Percentiles rank a stretch among this genome's conserved stretches.
Conservation (phyloP, 2,329 filamentous ascomycete species). For the Boeremia lycopersici region DNA sequence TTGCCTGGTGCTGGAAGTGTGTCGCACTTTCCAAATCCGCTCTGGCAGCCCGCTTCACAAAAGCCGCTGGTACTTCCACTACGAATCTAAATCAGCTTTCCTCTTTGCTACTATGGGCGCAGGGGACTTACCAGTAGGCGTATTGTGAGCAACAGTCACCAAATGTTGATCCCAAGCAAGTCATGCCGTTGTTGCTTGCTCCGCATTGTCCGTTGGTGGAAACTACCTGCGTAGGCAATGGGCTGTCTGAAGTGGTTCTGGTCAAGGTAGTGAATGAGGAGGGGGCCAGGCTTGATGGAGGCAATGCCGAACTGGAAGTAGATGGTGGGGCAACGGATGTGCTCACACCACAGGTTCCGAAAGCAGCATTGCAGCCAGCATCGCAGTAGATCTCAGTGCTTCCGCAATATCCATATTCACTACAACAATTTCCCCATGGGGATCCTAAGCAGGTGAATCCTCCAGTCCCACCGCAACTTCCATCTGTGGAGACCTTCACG, state of each 20-base stretch:
- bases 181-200: slow-evolving; percentile 1
- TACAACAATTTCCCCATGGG: slow-evolving; percentile 21
- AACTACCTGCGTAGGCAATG: slow-evolving; percentile 3
- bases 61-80: slow-evolving; percentile 19
- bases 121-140: slow-evolving; percentile 11
- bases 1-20: slow-evolving; percentile 5
- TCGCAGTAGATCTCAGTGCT: slow-evolving; percentile 17
- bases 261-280: slow-evolving; percentile 13
- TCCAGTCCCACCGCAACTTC: slow-evolving; percentile 14
- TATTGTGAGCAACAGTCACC: slow-evolving; percentile 17
- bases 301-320: not conserved
- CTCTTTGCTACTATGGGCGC: not conserved
- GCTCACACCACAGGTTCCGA: slow-evolving; percentile 23
- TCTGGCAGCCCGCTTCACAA: slow-evolving; percentile 34
- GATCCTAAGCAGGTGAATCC: slow-evolving; percentile 22
- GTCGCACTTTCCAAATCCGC: slow-evolving; percentile 17
- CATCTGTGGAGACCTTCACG: slow-evolving; percentile 16
- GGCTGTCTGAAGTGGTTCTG: slow-evolving; percentile 2
- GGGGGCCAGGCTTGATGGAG: slow-evolving; percentile 2
- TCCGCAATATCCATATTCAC: slow-evolving; percentile 23
- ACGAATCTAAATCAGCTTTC: not conserved
- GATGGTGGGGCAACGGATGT: not conserved
- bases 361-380: slow-evolving; percentile 18
- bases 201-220: slow-evolving; percentile 10
- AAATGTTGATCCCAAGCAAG: slow-evolving; percentile 11